Conservation (phyloP, 2,329 filamentous ascomycete species). For the Aspergillus flavus region DNA sequence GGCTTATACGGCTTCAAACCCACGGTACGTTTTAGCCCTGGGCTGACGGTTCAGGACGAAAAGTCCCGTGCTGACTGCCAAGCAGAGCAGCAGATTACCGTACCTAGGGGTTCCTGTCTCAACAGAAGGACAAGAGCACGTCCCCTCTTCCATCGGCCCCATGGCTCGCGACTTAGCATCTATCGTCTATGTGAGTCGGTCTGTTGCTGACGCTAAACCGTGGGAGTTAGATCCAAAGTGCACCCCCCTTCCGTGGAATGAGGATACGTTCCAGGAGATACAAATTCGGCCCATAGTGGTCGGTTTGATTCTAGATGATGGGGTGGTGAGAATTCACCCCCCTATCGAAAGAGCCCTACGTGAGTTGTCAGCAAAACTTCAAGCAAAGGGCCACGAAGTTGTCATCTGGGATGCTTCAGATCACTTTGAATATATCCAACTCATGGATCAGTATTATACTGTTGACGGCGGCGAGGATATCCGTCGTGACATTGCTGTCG, state of each 20-base stretch:
- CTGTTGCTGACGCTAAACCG: conserved; percentile 51
- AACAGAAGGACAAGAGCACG: conserved; percentile 65
- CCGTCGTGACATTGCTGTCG: conserved; percentile 53
- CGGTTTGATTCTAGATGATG: conserved; percentile 55
- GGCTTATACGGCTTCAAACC: conserved; percentile 55
- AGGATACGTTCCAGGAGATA: conserved; percentile 45
- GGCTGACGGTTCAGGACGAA: not conserved
- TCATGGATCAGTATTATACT: conserved; percentile 65
- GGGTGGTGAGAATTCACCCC: conserved; percentile 58
- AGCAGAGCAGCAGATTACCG: conserved; percentile 58
- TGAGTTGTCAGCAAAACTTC: conserved; percentile 39
- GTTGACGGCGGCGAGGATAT: conserved; percentile 68
- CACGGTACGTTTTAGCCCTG: conserved; percentile 29
- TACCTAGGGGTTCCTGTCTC: conserved; percentile 63
- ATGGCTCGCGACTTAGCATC: conserved; percentile 57
- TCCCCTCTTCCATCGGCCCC: conserved; percentile 65
- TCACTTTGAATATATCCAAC: conserved; percentile 56
- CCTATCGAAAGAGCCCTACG: conserved; percentile 53
- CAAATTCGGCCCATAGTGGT: conserved; percentile 52
- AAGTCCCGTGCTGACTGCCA: not conserved
- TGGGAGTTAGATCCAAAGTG: conserved; percentile 60
- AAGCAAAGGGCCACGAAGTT: conserved; percentile 56
- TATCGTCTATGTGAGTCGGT: conserved; percentile 52
- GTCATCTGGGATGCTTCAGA: conserved; percentile 56
- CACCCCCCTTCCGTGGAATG: conserved; percentile 57